Conservation (phyloP, 1,139 yeast genomes). For the Magnusiomyces clavatus region DNA sequence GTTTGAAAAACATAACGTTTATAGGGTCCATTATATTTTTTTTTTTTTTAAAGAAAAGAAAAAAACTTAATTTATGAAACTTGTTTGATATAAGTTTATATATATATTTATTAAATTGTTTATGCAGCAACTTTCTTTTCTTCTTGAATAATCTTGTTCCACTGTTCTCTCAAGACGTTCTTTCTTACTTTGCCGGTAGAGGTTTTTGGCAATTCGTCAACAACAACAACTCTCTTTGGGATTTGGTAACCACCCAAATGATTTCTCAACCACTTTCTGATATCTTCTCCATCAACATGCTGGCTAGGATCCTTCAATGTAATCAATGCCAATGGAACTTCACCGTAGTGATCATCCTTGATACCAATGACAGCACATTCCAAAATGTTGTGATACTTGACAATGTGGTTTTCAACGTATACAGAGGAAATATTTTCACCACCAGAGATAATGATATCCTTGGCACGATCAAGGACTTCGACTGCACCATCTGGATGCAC, state of each 20-base stretch:
- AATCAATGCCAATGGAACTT: constrained; percentile 32
- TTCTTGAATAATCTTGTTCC: constrained; percentile 4
- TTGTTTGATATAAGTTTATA: too few relatives aligned
- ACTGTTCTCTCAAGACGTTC: constrained; percentile 27
- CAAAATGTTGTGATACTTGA: constrained; percentile 35
- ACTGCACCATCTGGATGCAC: constrained; percentile 51
- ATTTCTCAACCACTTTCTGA: constrained; percentile 24
- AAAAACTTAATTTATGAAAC: too few relatives aligned
- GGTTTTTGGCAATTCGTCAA: constrained; percentile 31
- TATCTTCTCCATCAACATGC: constrained; percentile 18
- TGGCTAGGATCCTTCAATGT: constrained; percentile 21
- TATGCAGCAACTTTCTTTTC: neutral
- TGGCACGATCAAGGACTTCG: constrained; percentile 63
- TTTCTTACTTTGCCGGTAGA: constrained; percentile 34
- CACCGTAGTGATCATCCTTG: constrained; percentile 33
- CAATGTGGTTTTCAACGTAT: constrained; percentile 56
- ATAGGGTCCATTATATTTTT: too few relatives aligned
- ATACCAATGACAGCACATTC: constrained; percentile 36
- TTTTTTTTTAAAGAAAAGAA: too few relatives aligned
- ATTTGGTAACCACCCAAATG: constrained; percentile 32
- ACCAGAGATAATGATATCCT: constrained; percentile 73
- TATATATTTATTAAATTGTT: too few relatives aligned
- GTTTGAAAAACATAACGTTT: too few relatives aligned
- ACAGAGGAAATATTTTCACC: constrained; percentile 81
- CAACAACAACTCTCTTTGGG: constrained; percentile 26